phyloP scores from a whole-genome alignment of 2,329 filamentous ascomycete genomes.

The Verticillium tricorpus region DNA sequence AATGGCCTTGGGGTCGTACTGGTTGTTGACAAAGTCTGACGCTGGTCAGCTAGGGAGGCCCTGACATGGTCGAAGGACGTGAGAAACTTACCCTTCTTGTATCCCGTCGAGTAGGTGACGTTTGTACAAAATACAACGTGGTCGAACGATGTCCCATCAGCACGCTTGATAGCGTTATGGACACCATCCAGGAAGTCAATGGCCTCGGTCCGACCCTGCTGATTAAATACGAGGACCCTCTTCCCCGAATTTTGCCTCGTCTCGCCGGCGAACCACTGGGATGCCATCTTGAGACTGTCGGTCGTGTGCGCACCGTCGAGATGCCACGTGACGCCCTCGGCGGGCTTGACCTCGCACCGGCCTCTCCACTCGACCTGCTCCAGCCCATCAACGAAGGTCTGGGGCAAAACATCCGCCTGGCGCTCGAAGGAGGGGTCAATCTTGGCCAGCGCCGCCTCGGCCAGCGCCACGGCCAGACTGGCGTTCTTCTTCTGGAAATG shows the following conservation, averaged over 20 bases:
- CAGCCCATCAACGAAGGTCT: conserved; percentile 66
- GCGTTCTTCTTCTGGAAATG: conserved; percentile 56
- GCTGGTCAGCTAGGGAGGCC: conserved; percentile 6
- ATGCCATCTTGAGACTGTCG: conserved; percentile 80
- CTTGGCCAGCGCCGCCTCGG: conserved; percentile 42
- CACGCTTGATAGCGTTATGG: conserved; percentile 26
- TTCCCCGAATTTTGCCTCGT: conserved; percentile 30
- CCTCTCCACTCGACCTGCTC: conserved; percentile 74
- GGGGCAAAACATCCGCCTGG: conserved; percentile 39
- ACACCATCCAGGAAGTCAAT: conserved; percentile 49
- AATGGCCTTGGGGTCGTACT: conserved; percentile 47
- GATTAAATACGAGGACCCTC: conserved; percentile 79
- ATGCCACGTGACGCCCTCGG: conserved; percentile 67
- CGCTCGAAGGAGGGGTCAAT: conserved; percentile 22
- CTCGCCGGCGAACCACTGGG: conserved; percentile 70
- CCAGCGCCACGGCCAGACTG: conserved; percentile 48
- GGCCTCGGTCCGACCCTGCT: conserved; percentile 57
- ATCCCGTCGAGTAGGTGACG: conserved; percentile 49
- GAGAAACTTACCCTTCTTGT: conserved; percentile 35
- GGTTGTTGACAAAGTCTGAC: conserved; percentile 52
- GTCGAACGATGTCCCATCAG: conserved; percentile 48
- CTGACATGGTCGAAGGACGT: background rate
- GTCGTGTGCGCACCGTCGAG: conserved; percentile 91
- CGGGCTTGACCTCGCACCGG: conserved; percentile 62
- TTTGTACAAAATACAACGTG: conserved; percentile 85